Evolutionary conservation across 257 asterid species (phyloP).

Genomic region (Solanum medicagineum): DNA sequence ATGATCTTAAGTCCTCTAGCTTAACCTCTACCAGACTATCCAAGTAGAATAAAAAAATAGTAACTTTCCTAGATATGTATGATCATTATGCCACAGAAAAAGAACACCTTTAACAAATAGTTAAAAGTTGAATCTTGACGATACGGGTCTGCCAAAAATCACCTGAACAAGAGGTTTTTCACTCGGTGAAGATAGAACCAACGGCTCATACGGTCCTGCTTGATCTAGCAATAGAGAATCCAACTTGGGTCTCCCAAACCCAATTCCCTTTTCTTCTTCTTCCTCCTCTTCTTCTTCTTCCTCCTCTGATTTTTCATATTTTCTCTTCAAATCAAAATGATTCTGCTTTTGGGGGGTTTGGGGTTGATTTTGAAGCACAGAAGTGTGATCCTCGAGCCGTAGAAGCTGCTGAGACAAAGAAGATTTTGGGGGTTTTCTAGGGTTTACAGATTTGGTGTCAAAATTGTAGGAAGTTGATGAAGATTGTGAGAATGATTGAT

Average conservation of each 20-base stretch:
- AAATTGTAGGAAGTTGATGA: constrained; percentile 11
- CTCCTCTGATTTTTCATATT: not conserved
- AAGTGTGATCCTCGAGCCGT: constrained; percentile 40
- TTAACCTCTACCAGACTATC: not conserved
- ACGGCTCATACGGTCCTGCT: constrained; percentile 67
- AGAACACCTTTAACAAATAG: not conserved
- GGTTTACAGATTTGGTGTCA: constrained; percentile 19
- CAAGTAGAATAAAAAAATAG: not conserved
- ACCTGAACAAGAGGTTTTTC: constrained; percentile 65
- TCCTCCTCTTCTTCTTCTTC: constrained; percentile 5
- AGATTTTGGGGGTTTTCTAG: constrained; percentile 85
- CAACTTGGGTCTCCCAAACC: constrained; percentile 21
- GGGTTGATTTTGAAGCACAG: constrained; percentile 8
- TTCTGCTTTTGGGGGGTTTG: constrained; percentile 14
- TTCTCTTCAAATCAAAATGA: constrained; percentile 12
- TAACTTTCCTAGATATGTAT: not conserved
- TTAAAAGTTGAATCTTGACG: not conserved
- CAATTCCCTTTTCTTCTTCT: constrained; percentile 7
- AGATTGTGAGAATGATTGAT: constrained; percentile 10
- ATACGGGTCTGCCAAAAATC: constrained; percentile 3
- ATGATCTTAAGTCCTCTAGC: not conserved
- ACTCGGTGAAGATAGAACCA: constrained; percentile 44
- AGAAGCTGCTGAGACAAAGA: constrained; percentile 60
- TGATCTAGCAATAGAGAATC: constrained; percentile 33
- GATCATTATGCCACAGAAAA: not conserved